These are phyloP conservation scores for Biancaea sappan DNA, from an alignment of 306 rosid species.

Conservation along the genomic window DNA sequence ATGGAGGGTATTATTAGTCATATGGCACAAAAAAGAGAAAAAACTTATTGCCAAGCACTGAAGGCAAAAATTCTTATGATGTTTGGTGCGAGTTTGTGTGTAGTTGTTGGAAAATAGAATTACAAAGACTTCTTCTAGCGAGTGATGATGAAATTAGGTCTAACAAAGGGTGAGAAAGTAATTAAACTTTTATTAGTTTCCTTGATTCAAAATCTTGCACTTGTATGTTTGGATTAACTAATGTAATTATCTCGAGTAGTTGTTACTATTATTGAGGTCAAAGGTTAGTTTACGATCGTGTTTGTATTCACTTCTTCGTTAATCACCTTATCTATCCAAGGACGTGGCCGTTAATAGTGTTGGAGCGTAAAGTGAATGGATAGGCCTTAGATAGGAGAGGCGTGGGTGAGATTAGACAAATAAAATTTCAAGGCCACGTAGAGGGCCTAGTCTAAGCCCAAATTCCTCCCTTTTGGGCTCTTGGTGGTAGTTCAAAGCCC, in stretches of 20 bases:
- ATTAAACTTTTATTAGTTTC: neutral
- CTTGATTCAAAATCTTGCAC: neutral
- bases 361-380: neutral
- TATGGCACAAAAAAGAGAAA: neutral
- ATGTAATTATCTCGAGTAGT: neutral
- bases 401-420: neutral
- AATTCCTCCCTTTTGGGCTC: neutral
- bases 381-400: too few species aligned
- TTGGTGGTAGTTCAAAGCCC: neutral
- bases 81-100: slow-evolving; percentile 42
- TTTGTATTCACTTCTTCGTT: neutral
- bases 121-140: slow-evolving; percentile 8
- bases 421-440: neutral
- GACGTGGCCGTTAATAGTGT: neutral
- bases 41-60: neutral
- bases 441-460: neutral
- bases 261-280: neutral
- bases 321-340: neutral
- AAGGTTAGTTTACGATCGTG: neutral
- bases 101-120: slow-evolving; percentile 44
- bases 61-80: neutral
- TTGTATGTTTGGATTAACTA: neutral
- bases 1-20: neutral
- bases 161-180: slow-evolving; percentile 34
- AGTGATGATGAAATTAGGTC: slow-evolving; percentile 52